Conservation (phyloP, 2,329 filamentous ascomycete genomes). For the Talaromyces funiculosus region DNA sequence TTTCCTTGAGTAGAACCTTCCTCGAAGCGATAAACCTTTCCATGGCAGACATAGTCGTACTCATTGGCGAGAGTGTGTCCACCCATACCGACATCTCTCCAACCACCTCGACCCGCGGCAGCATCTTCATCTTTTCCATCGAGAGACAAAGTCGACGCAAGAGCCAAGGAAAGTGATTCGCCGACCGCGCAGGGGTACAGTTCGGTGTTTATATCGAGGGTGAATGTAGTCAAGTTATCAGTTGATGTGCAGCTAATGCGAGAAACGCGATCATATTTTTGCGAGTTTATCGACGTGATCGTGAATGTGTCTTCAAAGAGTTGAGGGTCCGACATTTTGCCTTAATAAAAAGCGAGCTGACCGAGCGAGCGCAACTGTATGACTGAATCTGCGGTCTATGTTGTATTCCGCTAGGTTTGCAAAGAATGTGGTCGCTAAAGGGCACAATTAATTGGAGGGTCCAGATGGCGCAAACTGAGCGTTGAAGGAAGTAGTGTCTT, state of each 20-base stretch:
- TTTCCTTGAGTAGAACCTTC: conserved; percentile 63
- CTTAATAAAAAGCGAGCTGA: conserved; percentile 25
- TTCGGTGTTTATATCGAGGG: conserved; percentile 90
- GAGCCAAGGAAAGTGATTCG: conserved; percentile 71
- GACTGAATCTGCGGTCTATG: background rate
- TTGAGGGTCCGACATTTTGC: conserved; percentile 71
- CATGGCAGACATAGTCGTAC: conserved; percentile 49
- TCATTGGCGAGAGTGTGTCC: conserved; percentile 51
- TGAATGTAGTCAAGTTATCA: conserved; percentile 69
- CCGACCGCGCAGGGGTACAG: conserved; percentile 72
- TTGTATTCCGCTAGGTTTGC: background rate
- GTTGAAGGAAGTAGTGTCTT: background rate
- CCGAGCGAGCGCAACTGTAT: conserved; percentile 14
- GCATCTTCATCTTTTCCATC: conserved; percentile 81
- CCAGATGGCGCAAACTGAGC: background rate
- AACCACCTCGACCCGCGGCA: conserved; percentile 56
- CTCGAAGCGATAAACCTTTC: conserved; percentile 49
- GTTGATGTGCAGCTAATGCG: conserved; percentile 72
- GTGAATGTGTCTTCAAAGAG: conserved; percentile 92
- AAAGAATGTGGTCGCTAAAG: background rate
- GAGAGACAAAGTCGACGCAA: conserved; percentile 78
- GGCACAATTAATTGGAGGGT: background rate
- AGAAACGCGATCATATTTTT: conserved; percentile 92
- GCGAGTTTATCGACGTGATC: conserved; percentile 69
- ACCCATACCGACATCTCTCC: conserved; percentile 64